Conservation (phyloP, 495 filamentous ascomycete species). For the Daldinia childiae region DNA sequence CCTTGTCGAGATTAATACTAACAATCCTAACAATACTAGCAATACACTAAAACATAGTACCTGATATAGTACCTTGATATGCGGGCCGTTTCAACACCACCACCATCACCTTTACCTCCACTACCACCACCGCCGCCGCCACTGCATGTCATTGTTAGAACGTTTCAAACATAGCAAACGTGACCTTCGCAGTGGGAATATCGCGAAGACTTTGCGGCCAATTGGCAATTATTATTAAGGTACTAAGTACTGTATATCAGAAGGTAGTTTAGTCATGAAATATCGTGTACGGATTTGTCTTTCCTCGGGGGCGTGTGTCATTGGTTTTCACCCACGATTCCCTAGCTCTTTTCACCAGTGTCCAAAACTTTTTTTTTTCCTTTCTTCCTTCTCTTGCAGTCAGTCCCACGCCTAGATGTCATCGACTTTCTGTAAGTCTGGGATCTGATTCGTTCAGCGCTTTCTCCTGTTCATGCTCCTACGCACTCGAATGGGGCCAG, state of each 20-base stretch:
- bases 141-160: slow-evolving; percentile 5
- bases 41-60: background rate
- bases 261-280: slow-evolving; percentile 37
- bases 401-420: slow-evolving; percentile 30
- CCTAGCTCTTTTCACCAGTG: slow-evolving; percentile 8
- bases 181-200: slow-evolving; percentile 16
- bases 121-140: background rate
- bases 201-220: slow-evolving; percentile 1
- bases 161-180: slow-evolving; percentile 9
- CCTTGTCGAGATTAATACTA: slow-evolving; percentile 35
- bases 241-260: slow-evolving; percentile 28
- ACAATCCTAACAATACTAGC: background rate
- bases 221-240: slow-evolving; percentile 37
- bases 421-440: slow-evolving; percentile 4
- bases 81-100: slow-evolving; percentile 27
- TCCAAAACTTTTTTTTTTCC: background rate
- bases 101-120: background rate
- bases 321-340: slow-evolving; percentile 5
- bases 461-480: slow-evolving; percentile 11
- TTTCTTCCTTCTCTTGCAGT: no score
- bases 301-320: background rate
- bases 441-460: slow-evolving; percentile 28
- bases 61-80: slow-evolving; percentile 12
- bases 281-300: slow-evolving; percentile 37
- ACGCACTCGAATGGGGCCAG: slow-evolving; percentile 21